These are phyloP conservation scores for Clonostachys rosea DNA, from an alignment of 2,329 filamentous ascomycete genomes.

Conservation along the genomic window DNA sequence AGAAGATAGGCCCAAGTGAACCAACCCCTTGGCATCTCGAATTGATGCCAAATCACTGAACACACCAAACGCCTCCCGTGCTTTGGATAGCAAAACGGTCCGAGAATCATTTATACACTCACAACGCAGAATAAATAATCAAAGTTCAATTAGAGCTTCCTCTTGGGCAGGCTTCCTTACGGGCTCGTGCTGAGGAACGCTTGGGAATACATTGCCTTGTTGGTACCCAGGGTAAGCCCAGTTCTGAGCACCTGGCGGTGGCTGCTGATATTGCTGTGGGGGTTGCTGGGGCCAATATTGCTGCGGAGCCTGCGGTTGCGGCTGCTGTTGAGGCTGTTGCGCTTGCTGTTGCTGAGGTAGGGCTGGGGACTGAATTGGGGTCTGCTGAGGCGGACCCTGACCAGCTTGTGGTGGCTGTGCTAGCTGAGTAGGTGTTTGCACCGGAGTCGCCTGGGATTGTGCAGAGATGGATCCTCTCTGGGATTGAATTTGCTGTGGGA, in stretches of 20 bases:
- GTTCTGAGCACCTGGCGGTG: constrained; percentile 29
- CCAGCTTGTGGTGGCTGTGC: constrained; percentile 28
- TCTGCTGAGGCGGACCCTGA: constrained; percentile 8
- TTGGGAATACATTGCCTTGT: constrained; percentile 59
- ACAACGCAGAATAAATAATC: constrained; percentile 2
- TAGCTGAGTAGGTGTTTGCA: constrained; percentile 17
- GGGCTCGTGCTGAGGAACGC: constrained; percentile 43
- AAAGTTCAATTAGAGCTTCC: constrained; percentile 79
- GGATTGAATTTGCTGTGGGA: constrained; percentile 41
- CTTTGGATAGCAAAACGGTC: no score
- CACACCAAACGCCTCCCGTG: no score
- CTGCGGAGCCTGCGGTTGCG: constrained; percentile 23
- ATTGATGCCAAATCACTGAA: no score
- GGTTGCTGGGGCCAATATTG: constrained; percentile 29
- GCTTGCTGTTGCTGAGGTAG: not conserved
- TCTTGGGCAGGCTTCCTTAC: constrained; percentile 52
- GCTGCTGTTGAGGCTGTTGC: constrained; percentile 16
- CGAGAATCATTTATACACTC: not conserved
- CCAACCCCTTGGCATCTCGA: no score
- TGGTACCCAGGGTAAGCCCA: constrained; percentile 50
- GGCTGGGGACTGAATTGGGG: constrained; percentile 12
- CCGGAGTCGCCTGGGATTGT: constrained; percentile 22
- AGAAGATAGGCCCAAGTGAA: no score
- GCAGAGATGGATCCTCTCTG: constrained; percentile 34
- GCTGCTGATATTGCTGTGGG: constrained; percentile 17